Percentiles rank a stretch among this genome's conserved stretches.
Conservation (phyloP, 805 yeast genomes). For the Kodamaea sagamina region DNA sequence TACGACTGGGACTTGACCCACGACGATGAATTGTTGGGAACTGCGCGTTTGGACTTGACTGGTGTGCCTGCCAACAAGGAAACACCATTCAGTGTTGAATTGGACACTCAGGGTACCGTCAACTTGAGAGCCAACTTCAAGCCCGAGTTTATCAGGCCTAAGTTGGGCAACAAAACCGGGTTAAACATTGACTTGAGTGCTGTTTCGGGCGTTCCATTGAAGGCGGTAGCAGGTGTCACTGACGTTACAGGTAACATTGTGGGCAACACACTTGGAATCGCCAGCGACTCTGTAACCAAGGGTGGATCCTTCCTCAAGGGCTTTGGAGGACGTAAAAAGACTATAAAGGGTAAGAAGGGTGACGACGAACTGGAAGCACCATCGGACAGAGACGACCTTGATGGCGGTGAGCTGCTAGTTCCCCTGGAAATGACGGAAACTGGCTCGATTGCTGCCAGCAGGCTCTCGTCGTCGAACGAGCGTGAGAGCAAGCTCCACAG, state of each 20-base stretch:
- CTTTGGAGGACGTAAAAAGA: slow-evolving; percentile 28
- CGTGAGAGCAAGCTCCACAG: slow-evolving; percentile 15
- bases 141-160: slow-evolving; percentile 72
- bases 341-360: slow-evolving; percentile 8
- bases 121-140: slow-evolving; percentile 53
- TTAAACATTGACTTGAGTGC: slow-evolving; percentile 39
- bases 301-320: slow-evolving; percentile 47
- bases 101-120: slow-evolving; percentile 69
- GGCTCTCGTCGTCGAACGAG: slow-evolving; percentile 4
- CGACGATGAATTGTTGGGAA: slow-evolving; percentile 61
- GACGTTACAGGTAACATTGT: slow-evolving; percentile 45
- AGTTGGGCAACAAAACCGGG: slow-evolving; percentile 41
- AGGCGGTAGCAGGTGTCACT: slow-evolving; percentile 23
- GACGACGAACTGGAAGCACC: slow-evolving; percentile 16
- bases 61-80: slow-evolving; percentile 47
- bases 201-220: slow-evolving; percentile 32
- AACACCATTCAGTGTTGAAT: slow-evolving; percentile 48
- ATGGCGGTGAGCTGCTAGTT: slow-evolving; percentile 13
- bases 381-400: slow-evolving; percentile 15
- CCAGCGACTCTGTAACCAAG: slow-evolving; percentile 48
- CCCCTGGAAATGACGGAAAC: slow-evolving; percentile 5
- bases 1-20: slow-evolving; percentile 83
- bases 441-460: not conserved
- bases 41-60: slow-evolving; percentile 50
- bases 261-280: slow-evolving; percentile 49